A percentile compares a stretch with the other conserved stretches of the same genome.
Conservation (phyloP, 768 basidiomycete species). For the Tricholoma bakamatsutake region DNA sequence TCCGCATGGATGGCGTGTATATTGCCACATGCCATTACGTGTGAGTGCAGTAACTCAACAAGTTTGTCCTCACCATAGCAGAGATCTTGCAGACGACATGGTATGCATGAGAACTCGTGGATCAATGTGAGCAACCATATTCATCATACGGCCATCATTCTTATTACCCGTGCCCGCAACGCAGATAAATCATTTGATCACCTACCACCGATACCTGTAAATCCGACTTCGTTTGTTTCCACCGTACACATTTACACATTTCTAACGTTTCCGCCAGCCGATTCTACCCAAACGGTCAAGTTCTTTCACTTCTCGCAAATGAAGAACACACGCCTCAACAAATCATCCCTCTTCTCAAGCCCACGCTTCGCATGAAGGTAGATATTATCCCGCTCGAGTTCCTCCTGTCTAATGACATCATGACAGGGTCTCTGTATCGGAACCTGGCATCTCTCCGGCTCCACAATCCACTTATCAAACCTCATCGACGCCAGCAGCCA, state of each 20-base stretch:
- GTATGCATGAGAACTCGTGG: slow-evolving; percentile 82
- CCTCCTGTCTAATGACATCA: neutral
- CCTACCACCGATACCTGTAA: slow-evolving; percentile 89
- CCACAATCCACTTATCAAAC: slow-evolving; percentile 53
- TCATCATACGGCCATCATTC: neutral
- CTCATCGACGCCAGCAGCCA: slow-evolving; percentile 53
- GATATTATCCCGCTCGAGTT: neutral
- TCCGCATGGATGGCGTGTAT: slow-evolving; percentile 85
- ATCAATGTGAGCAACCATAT: slow-evolving; percentile 54
- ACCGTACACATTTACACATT: neutral
- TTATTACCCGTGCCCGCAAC: slow-evolving; percentile 5
- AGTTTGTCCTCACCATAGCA: neutral
- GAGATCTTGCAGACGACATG: slow-evolving; percentile 48
- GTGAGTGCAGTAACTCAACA: slow-evolving; percentile 34
- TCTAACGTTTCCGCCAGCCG: slow-evolving; percentile 41
- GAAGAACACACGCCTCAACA: slow-evolving; percentile 67
- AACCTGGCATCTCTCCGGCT: slow-evolving; percentile 63
- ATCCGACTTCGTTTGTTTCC: slow-evolving; percentile 15
- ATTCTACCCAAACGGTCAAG: slow-evolving; percentile 82
- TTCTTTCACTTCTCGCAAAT: slow-evolving; percentile 79
- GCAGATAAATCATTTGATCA: slow-evolving; percentile 80
- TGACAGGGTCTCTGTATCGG: slow-evolving; percentile 67
- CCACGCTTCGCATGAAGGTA: slow-evolving; percentile 75
- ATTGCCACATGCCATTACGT: slow-evolving; percentile 89
- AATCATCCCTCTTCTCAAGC: slow-evolving; percentile 72